phyloP scores from a whole-genome alignment of 495 filamentous ascomycete species.

The Xylaria castorea region DNA sequence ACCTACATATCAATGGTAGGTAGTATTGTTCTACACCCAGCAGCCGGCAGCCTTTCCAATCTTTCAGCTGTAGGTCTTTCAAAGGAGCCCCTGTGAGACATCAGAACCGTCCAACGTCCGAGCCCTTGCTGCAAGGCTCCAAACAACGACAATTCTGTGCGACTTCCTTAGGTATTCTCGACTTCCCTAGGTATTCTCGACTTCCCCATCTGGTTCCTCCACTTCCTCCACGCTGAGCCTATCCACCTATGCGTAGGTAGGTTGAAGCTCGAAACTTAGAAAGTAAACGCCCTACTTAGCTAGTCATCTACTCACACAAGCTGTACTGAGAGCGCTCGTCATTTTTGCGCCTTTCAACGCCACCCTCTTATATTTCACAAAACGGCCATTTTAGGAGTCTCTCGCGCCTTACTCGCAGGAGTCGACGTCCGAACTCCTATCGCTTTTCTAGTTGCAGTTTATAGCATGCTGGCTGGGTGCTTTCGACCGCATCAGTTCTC shows the following conservation, averaged over 20 bases:
- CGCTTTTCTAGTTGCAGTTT: background rate
- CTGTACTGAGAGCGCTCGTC: background rate
- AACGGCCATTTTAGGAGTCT: background rate
- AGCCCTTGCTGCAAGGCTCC: background rate
- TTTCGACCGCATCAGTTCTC: background rate
- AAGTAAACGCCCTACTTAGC: background rate
- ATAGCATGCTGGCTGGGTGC: background rate
- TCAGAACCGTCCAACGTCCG: background rate
- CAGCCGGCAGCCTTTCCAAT: background rate
- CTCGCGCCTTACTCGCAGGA: background rate
- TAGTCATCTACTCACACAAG: background rate
- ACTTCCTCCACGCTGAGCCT: background rate
- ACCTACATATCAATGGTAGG: too few relatives aligned
- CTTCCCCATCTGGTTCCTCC: background rate
- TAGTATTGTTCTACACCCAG: background rate
- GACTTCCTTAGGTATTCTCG: too few relatives aligned
- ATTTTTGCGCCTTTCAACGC: background rate
- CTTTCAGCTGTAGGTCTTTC: background rate
- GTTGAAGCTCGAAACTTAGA: background rate
- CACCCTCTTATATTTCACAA: background rate
- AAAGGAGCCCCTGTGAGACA: conserved; percentile 1
- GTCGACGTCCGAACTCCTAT: background rate
- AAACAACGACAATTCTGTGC: background rate
- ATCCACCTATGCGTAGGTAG: background rate
- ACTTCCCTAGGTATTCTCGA: background rate